These are phyloP conservation scores for Quercus phellos DNA, from an alignment of 331 rosid genomes.

Conservation along the genomic window DNA sequence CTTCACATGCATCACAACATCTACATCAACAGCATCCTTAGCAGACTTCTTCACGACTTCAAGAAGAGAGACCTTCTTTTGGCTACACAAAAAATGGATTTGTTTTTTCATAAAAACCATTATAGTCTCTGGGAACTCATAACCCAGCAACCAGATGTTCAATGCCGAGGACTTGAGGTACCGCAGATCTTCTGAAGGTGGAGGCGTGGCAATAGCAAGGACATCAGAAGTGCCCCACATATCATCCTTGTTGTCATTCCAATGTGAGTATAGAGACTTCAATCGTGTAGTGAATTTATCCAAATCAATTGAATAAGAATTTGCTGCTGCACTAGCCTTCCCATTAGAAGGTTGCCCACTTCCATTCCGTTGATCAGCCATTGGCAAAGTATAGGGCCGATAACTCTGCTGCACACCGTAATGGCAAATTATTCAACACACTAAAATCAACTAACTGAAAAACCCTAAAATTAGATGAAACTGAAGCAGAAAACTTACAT, in stretches of 20 bases:
- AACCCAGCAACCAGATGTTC: slow-evolving; percentile 63
- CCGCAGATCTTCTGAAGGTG: slow-evolving; percentile 71
- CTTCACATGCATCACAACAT: slow-evolving; percentile 40
- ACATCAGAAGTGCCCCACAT: slow-evolving; percentile 64
- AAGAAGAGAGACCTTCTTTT: slow-evolving; percentile 69
- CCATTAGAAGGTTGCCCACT: slow-evolving; percentile 21
- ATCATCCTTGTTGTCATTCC: slow-evolving; percentile 44
- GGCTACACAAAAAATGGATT: slow-evolving; percentile 75
- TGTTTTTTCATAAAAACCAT: slow-evolving; percentile 66
- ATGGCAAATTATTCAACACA: neutral
- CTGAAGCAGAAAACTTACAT: neutral
- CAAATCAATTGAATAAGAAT: slow-evolving; percentile 29
- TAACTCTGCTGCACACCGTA: neutral
- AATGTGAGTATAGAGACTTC: slow-evolving; percentile 32
- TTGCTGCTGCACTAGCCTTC: slow-evolving; percentile 19
- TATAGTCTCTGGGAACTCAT: slow-evolving; percentile 77
- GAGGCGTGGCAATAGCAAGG: slow-evolving; percentile 64
- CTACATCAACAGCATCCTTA: slow-evolving; percentile 33
- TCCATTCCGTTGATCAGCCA: slow-evolving; percentile 35
- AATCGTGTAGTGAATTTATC: slow-evolving; percentile 31
- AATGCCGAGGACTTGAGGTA: slow-evolving; percentile 73
- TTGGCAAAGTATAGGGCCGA: neutral
- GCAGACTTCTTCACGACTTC: slow-evolving; percentile 58
- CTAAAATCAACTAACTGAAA: neutral
- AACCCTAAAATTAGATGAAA: neutral